phyloP scores from a whole-genome alignment of 2,329 filamentous ascomycete genomes.

The Fusarium sp. region DNA sequence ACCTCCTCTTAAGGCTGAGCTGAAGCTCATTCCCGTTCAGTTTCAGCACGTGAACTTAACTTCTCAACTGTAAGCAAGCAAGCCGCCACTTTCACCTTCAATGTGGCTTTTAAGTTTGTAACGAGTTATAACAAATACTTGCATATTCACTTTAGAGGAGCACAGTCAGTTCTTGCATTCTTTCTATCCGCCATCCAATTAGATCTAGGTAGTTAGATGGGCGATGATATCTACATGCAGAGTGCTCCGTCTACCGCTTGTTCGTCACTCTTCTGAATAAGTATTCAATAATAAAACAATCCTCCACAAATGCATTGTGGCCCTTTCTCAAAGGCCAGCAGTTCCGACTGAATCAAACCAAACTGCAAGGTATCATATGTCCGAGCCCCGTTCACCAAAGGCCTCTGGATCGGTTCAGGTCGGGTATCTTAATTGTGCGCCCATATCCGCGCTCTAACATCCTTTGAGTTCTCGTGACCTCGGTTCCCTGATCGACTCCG shows the following conservation, averaged over 20 bases:
- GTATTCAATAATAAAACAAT: slow-evolving; percentile 17
- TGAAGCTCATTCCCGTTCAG: not conserved
- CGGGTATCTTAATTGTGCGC: slow-evolving; percentile 14
- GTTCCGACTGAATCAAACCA: slow-evolving; percentile 13
- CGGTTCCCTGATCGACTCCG: slow-evolving; percentile 3
- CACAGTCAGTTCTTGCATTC: slow-evolving; percentile 1
- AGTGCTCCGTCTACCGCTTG: slow-evolving; percentile 18
- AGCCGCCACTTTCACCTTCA: not conserved
- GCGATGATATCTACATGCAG: slow-evolving; percentile 11
- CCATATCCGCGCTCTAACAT: slow-evolving; percentile 4
- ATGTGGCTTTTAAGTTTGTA: slow-evolving; percentile 6
- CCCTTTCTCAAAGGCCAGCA: not conserved
- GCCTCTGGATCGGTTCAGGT: slow-evolving; percentile 1
- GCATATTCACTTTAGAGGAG: slow-evolving; percentile 1
- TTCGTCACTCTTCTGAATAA: slow-evolving; percentile 5
- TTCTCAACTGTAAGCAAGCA: not conserved
- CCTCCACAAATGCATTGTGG: slow-evolving; percentile 2
- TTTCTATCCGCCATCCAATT: slow-evolving; percentile 19
- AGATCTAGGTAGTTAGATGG: not conserved
- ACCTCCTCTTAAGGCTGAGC: slow-evolving; percentile 1
- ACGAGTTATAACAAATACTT: slow-evolving; percentile 12
- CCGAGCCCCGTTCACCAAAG: slow-evolving; percentile 9
- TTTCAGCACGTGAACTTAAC: not conserved
- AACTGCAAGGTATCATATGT: slow-evolving; percentile 26
- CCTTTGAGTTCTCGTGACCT: slow-evolving; percentile 4